These are phyloP conservation scores for Gelatoporia subvermispora DNA, from an alignment of 768 basidiomycete genomes.

Conservation along the genomic window DNA sequence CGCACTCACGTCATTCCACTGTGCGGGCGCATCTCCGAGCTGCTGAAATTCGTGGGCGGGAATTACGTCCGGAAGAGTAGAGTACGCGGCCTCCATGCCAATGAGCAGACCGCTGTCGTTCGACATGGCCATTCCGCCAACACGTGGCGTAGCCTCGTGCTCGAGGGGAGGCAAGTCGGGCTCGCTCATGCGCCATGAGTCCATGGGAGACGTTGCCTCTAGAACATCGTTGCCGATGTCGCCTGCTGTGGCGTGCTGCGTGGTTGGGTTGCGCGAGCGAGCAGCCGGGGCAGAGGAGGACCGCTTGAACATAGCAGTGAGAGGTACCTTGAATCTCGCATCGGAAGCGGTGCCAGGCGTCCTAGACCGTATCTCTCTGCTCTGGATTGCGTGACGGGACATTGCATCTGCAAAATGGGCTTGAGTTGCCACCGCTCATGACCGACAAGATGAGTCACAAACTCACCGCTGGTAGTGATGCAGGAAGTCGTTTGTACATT, in stretches of 20 bases:
- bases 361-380: background rate
- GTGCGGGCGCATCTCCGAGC: background rate
- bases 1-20: slow-evolving; percentile 12
- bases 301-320: slow-evolving; percentile 64
- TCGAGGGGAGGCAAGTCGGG: slow-evolving; percentile 5
- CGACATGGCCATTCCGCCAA: background rate
- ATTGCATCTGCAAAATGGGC: background rate
- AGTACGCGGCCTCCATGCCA: background rate
- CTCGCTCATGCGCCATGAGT: background rate
- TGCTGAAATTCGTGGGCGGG: background rate
- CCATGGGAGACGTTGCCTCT: slow-evolving; percentile 4
- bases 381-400: background rate
- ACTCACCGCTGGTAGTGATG: slow-evolving; percentile 3
- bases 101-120: background rate
- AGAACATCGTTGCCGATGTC: slow-evolving; percentile 9
- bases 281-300: slow-evolving; percentile 51
- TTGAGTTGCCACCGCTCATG: too few species aligned
- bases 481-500: slow-evolving; percentile 4
- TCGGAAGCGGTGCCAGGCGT: slow-evolving; percentile 9
- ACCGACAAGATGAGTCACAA: background rate
- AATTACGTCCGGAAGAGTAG: background rate
- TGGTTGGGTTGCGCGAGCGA: slow-evolving; percentile 11
- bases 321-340: slow-evolving; percentile 40
- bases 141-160: slow-evolving; percentile 9
- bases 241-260: slow-evolving; percentile 3